phyloP scores from a whole-genome alignment of 2,329 filamentous ascomycete genomes.

The Calonectria ilicicola region DNA sequence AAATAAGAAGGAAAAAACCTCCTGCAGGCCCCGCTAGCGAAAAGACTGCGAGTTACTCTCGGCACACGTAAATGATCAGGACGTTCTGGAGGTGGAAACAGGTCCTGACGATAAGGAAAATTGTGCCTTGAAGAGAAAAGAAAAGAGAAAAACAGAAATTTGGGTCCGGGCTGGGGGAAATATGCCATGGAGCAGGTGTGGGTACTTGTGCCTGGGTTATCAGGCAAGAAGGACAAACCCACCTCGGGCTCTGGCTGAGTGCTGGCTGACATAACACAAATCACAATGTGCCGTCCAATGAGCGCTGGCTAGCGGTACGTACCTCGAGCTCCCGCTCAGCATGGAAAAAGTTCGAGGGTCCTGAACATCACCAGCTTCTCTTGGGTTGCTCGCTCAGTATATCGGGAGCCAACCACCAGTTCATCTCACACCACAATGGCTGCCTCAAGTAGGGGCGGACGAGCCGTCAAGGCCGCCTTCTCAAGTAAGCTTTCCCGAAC shows the following conservation, averaged over 20 bases:
- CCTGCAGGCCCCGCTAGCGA: conserved; percentile 95
- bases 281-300: not conserved
- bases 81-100: conserved; percentile 76
- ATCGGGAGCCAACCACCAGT: conserved; percentile 25
- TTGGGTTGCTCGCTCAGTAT: conserved; percentile 27
- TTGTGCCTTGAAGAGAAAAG: conserved; percentile 71
- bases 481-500: conserved; percentile 57
- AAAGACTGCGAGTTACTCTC: conserved; percentile 87
- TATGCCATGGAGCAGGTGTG: conserved; percentile 9
- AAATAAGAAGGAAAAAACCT: conserved; percentile 45
- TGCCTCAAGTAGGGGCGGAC: conserved; percentile 68
- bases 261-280: conserved; percentile 10
- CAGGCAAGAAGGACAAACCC: not conserved
- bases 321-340: conserved; percentile 27
- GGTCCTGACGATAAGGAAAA: conserved; percentile 96
- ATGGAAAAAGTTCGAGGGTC: conserved; percentile 44
- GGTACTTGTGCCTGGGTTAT: conserved; percentile 44
- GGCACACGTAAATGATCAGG: conserved; percentile 94
- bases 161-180: conserved; percentile 32
- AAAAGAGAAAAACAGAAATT: conserved; percentile 45
- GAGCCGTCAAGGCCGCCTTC: conserved; percentile 61
- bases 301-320: conserved; percentile 34
- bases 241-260: too few species aligned
- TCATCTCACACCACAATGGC: conserved; percentile 53
- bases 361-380: conserved; percentile 34